A percentile compares a stretch with the other conserved stretches of the same genome.
Evolutionary conservation across 176 grass and related monocot genomes (phyloP).

Genomic region (Rhynchospora breviuscula): DNA sequence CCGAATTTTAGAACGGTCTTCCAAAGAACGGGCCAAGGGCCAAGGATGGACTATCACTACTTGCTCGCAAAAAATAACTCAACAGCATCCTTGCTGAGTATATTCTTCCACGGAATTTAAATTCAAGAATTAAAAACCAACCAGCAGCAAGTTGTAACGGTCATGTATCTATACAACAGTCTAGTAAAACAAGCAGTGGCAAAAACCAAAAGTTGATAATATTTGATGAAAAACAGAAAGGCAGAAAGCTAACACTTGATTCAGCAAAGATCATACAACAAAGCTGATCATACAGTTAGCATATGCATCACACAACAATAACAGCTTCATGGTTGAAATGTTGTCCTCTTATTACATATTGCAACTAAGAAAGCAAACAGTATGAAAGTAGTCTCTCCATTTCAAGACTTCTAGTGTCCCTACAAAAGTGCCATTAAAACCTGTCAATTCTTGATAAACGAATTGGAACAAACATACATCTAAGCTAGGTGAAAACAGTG

Average conservation of each 20-base stretch:
- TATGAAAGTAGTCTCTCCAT: neutral
- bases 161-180: neutral
- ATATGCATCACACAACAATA: neutral
- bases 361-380: constrained; percentile 8
- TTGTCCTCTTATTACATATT: constrained; percentile 18
- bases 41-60: too few species aligned
- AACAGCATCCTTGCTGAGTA: neutral
- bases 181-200: neutral
- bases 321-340: neutral
- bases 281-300: constrained; percentile 8
- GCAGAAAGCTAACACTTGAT: neutral
- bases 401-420: constrained; percentile 21
- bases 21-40: too few species aligned
- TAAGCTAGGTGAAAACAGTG: neutral
- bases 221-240: neutral
- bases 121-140: neutral
- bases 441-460: neutral
- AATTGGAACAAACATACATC: neutral
- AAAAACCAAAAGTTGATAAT: neutral
- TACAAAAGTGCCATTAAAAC: neutral
- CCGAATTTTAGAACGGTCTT: too few species aligned
- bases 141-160: neutral
- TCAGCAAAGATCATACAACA: neutral
- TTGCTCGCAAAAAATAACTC: neutral
- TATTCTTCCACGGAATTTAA: neutral